These are phyloP conservation scores for Yamadazyma epiphylla DNA, from an alignment of 1,139 yeast species.

Conservation along the genomic window DNA sequence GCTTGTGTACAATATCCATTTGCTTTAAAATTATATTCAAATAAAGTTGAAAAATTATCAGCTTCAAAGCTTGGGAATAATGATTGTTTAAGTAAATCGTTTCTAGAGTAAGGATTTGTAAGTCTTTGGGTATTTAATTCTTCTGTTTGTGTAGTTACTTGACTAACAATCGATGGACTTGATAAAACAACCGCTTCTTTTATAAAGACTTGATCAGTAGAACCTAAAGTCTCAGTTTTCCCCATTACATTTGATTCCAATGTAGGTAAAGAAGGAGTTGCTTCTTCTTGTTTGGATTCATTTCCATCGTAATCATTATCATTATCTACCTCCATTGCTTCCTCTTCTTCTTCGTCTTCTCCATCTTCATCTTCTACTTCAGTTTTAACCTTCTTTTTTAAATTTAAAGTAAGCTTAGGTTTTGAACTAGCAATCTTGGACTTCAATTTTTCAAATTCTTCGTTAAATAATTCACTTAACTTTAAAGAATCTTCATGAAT, in stretches of 20 bases:
- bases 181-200: slow-evolving; percentile 36
- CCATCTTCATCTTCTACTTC: slow-evolving; percentile 17
- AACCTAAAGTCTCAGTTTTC: slow-evolving; percentile 23
- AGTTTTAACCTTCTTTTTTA: slow-evolving; percentile 18
- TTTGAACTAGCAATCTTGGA: slow-evolving; percentile 13
- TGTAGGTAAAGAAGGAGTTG: slow-evolving; percentile 5
- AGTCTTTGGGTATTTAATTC: slow-evolving; percentile 16
- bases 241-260: slow-evolving; percentile 24
- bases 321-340: slow-evolving; percentile 13
- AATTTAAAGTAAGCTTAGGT: slow-evolving; percentile 24
- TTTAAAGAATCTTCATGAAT: slow-evolving; percentile 55
- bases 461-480: slow-evolving; percentile 33
- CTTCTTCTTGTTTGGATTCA: slow-evolving; percentile 10
- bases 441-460: slow-evolving; percentile 24
- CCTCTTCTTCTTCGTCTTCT: slow-evolving; percentile 13
- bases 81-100: slow-evolving; percentile 25
- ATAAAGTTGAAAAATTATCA: slow-evolving; percentile 24
- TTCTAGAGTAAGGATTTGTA: slow-evolving; percentile 13
- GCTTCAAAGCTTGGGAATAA: slow-evolving; percentile 32
- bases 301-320: slow-evolving; percentile 10
- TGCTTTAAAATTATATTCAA: slow-evolving; percentile 46
- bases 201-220: slow-evolving; percentile 28
- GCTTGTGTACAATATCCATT: slow-evolving; percentile 42
- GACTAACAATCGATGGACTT: slow-evolving; percentile 25
- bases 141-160: slow-evolving; percentile 22